phyloP scores from a whole-genome alignment of 805 yeast species.

The Metschnikowia proteae region DNA sequence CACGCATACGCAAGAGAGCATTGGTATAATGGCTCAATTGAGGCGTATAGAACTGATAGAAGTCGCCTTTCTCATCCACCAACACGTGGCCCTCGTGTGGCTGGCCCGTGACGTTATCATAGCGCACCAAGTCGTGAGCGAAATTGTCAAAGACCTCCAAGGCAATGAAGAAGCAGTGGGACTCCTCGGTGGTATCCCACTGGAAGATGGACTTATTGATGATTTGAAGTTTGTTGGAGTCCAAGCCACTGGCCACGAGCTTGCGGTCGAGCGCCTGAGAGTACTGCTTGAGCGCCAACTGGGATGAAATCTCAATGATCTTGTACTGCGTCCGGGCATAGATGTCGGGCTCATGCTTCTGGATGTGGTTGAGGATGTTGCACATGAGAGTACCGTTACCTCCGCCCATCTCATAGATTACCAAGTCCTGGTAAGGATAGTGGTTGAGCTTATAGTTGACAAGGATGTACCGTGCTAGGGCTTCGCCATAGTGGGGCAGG shows the following conservation, averaged over 20 bases:
- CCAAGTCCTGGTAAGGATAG: constrained; percentile 67
- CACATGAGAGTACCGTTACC: constrained; percentile 87
- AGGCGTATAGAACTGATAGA: constrained; percentile 66
- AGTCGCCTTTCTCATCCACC: constrained; percentile 69
- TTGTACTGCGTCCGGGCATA: constrained; percentile 63
- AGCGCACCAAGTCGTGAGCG: constrained; percentile 76
- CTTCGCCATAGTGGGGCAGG: constrained; percentile 81
- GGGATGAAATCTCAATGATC: constrained; percentile 67
- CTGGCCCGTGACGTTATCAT: constrained; percentile 60
- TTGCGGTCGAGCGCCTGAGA: constrained; percentile 33
- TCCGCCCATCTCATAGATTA: constrained; percentile 84
- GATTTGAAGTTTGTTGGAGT: constrained; percentile 54
- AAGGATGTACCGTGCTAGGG: constrained; percentile 74
- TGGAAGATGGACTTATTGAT: constrained; percentile 73
- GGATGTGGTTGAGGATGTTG: constrained; percentile 63
- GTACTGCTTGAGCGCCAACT: constrained; percentile 56
- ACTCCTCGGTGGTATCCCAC: constrained; percentile 57
- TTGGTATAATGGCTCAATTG: constrained; percentile 55
- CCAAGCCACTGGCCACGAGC: constrained; percentile 41
- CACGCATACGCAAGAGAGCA: constrained; percentile 54
- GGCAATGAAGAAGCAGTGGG: constrained; percentile 75
- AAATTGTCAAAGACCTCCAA: constrained; percentile 82
- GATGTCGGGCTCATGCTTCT: constrained; percentile 65
- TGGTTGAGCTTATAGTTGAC: constrained; percentile 65
- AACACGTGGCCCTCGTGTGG: constrained; percentile 79